A percentile compares a stretch with the other conserved stretches of the same genome.
phyloP scores from a whole-genome alignment of 2,329 filamentous ascomycete species.

The Coleophoma eucalyptorum region DNA sequence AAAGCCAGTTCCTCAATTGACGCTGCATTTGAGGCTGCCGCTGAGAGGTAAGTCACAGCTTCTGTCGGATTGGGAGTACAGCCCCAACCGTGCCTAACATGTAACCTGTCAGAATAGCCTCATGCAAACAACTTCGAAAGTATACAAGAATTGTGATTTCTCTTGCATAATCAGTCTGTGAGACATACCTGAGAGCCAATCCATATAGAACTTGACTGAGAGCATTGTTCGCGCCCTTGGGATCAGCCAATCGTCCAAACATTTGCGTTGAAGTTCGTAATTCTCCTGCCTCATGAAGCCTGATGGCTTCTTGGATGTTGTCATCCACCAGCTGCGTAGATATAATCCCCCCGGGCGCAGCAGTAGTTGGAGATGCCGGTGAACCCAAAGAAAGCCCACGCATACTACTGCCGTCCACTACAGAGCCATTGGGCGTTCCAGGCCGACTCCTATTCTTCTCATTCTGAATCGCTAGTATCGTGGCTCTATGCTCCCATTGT shows the following conservation, averaged over 20 bases:
- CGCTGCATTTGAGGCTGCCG: constrained; percentile 87
- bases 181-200: constrained; percentile 73
- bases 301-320: constrained; percentile 93
- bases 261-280: constrained; percentile 76
- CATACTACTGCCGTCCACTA: constrained; percentile 10
- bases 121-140: not conserved
- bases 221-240: constrained; percentile 82
- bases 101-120: constrained; percentile 14
- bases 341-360: constrained; percentile 26
- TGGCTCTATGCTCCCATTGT: constrained; percentile 90
- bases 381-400: constrained; percentile 9
- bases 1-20: constrained; percentile 82
- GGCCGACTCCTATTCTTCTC: constrained; percentile 37
- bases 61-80: constrained; percentile 66
- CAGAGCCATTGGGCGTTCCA: constrained; percentile 29
- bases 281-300: constrained; percentile 81
- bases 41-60: constrained; percentile 80
- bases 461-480: constrained; percentile 71
- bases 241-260: constrained; percentile 81
- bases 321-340: constrained; percentile 53
- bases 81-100: constrained; percentile 83
- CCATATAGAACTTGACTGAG: constrained; percentile 95
- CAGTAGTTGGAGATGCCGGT: constrained; percentile 12
- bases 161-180: too few relatives aligned
- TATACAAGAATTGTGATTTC: not conserved